A percentile compares a stretch with the other conserved stretches of the same genome.
Evolutionary conservation across 2,329 filamentous ascomycete species (phyloP).

Genomic region (Elsinoe perseae): DNA sequence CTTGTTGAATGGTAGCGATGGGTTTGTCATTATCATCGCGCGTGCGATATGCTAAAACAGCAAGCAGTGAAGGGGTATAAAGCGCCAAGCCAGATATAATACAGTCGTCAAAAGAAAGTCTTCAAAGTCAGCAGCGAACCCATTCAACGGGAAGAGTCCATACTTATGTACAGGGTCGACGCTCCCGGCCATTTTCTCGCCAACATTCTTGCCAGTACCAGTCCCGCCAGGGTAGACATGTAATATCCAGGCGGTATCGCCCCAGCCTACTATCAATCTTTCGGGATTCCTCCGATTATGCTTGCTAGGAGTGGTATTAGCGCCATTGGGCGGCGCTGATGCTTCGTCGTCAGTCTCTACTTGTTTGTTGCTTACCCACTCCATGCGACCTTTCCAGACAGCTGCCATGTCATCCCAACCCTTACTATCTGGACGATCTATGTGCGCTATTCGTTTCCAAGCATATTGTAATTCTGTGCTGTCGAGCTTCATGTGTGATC

Average conservation of each 20-base stretch:
- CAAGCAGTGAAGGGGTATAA: slow-evolving; percentile 84
- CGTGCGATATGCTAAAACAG: slow-evolving; percentile 84
- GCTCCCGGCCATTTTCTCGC: slow-evolving; percentile 65
- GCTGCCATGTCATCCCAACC: slow-evolving; percentile 95
- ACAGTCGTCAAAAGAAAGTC: slow-evolving; percentile 83
- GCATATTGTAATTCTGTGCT: slow-evolving; percentile 68
- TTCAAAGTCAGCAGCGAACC: slow-evolving; percentile 29
- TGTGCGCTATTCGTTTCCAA: slow-evolving; percentile 91
- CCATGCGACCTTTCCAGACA: slow-evolving; percentile 84
- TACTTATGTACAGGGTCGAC: slow-evolving; percentile 84
- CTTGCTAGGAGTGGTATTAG: slow-evolving; percentile 20
- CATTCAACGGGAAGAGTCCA: not conserved
- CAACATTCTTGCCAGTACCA: slow-evolving; percentile 57
- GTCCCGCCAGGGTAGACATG: slow-evolving; percentile 74
- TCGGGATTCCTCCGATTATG: slow-evolving; percentile 43
- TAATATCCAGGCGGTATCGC: slow-evolving; percentile 90
- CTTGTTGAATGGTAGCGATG: slow-evolving; percentile 42
- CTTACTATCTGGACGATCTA: slow-evolving; percentile 76
- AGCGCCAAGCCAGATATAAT: slow-evolving; percentile 95
- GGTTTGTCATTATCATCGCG: slow-evolving; percentile 61
- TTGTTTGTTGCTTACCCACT: slow-evolving; percentile 83
- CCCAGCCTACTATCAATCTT: slow-evolving; percentile 88
- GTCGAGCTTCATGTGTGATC: slow-evolving; percentile 75
- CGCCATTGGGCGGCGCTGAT: slow-evolving; percentile 30
- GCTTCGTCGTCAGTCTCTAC: slow-evolving; percentile 65